Percentiles rank a stretch among this genome's conserved stretches.
phyloP scores from a whole-genome alignment of 768 basidiomycete genomes.

The Suillus ampliporus region DNA sequence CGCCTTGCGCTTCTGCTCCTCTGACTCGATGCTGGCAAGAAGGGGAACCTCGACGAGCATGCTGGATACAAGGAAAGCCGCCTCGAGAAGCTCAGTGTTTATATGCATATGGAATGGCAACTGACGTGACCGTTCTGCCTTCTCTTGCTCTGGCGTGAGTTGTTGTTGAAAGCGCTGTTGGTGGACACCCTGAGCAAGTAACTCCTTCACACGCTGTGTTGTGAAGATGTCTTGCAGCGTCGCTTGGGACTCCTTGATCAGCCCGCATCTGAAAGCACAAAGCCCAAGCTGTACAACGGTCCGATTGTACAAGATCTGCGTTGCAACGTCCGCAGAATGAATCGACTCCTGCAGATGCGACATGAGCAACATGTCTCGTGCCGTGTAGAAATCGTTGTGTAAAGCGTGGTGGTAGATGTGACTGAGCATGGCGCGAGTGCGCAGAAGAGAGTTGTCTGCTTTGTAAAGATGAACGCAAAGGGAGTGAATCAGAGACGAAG shows the following conservation, averaged over 20 bases:
- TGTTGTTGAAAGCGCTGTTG: conserved; percentile 84
- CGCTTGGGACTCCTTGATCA: conserved; percentile 92
- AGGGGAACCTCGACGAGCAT: conserved; percentile 99
- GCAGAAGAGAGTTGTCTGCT: conserved; percentile 86
- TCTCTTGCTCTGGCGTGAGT: conserved; percentile 93
- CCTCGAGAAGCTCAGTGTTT: conserved; percentile 96
- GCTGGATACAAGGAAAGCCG: conserved; percentile 96
- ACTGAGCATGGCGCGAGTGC: conserved; percentile 95
- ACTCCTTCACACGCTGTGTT: conserved; percentile 95
- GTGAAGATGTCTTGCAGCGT: conserved; percentile 96
- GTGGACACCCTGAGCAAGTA: conserved; percentile 96
- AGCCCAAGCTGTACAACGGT: conserved; percentile 97
- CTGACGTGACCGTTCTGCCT: conserved; percentile 93
- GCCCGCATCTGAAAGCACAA: conserved; percentile 93
- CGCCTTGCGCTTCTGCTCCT: conserved; percentile 90
- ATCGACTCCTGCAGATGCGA: conserved; percentile 98
- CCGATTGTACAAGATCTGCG: conserved; percentile 98
- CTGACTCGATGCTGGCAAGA: conserved; percentile 91
- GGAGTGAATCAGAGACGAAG: conserved; percentile 82
- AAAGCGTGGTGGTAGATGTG: conserved; percentile 98
- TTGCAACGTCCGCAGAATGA: conserved; percentile 93
- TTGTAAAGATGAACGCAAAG: conserved; percentile 94
- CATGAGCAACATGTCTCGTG: conserved; percentile 98
- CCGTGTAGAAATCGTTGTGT: conserved; percentile 95
- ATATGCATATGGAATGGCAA: conserved; percentile 99